These are phyloP conservation scores for Plasmodium vivax DNA, from an alignment of 169 alveolate genomes.

Conservation along the genomic window DNA sequence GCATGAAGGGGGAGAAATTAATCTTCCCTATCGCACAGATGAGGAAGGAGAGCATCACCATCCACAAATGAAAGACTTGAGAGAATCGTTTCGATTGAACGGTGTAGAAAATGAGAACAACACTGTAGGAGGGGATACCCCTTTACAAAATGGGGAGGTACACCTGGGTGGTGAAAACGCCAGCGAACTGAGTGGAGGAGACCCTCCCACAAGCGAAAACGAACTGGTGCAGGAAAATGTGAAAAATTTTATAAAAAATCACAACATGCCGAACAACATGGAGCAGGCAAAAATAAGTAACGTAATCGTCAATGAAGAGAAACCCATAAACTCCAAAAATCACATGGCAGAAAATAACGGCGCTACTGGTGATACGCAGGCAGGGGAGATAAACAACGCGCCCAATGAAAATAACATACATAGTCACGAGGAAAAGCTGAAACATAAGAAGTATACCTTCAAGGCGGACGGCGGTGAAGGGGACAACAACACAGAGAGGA, in stretches of 20 bases:
- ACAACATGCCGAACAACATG: not conserved
- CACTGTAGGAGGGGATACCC: not conserved
- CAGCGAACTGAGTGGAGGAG: not conserved
- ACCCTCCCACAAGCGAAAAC: not conserved
- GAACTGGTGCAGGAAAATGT: conserved; percentile 6
- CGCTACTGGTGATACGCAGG: not conserved
- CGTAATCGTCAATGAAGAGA: conserved; percentile 52
- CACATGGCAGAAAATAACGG: not conserved
- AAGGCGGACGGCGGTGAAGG: conserved; percentile 11
- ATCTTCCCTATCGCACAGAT: not conserved
- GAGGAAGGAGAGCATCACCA: not conserved
- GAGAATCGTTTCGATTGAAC: not conserved
- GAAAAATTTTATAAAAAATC: conserved; percentile 49
- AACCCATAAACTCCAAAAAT: not conserved
- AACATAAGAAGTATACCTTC: conserved; percentile 7
- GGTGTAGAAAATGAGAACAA: not conserved
- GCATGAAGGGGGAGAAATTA: not conserved
- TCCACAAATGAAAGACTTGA: not conserved
- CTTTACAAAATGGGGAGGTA: not conserved
- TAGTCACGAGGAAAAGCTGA: conserved; percentile 28
- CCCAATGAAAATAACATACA: conserved; percentile 27
- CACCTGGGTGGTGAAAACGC: not conserved
- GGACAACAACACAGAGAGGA: conserved; percentile 2
- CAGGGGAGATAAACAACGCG: not conserved
- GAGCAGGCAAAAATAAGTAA: conserved; percentile 42